A percentile compares a stretch with the other conserved stretches of the same genome.
These are phyloP conservation scores for Aspergillus carlsbadensis DNA, from an alignment of 495 filamentous ascomycete species.

Conservation along the genomic window DNA sequence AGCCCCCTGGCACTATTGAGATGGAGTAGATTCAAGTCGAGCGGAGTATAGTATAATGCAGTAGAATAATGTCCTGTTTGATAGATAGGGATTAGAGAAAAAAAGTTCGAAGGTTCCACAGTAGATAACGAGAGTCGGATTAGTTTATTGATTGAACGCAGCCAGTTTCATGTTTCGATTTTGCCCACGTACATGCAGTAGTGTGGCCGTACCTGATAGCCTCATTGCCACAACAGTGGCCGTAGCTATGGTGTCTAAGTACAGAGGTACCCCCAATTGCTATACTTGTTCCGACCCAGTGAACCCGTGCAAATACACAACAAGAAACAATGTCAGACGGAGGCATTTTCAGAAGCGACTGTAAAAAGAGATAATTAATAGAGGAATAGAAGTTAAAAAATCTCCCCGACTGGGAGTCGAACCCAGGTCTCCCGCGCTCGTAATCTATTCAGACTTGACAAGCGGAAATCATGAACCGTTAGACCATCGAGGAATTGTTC, in stretches of 20 bases:
- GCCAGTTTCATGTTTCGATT: not conserved
- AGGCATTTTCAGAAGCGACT: not conserved
- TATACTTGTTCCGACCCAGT: too few relatives aligned
- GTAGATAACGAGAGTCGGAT: not conserved
- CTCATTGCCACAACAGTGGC: not conserved
- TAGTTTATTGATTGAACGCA: not conserved
- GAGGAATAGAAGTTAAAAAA: slow-evolving; percentile 10
- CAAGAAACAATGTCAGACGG: not conserved
- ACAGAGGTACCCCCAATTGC: too few relatives aligned
- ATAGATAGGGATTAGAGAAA: not conserved
- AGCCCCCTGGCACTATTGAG: slow-evolving; percentile 79
- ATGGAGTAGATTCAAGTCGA: slow-evolving; percentile 69
- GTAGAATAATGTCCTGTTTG: not conserved
- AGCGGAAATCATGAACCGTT: slow-evolving; percentile 47
- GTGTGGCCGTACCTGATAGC: not conserved
- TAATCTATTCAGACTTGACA: slow-evolving; percentile 27
- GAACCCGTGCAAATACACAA: not conserved
- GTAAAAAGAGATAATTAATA: too few relatives aligned
- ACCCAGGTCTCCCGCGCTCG: slow-evolving; percentile 27
- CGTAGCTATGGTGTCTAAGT: not conserved
- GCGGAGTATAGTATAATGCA: too few relatives aligned
- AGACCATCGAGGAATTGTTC: slow-evolving; percentile 33
- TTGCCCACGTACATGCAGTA: not conserved
- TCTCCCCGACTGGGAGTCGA: slow-evolving; percentile 27
- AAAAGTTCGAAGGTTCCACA: not conserved